phyloP scores from a whole-genome alignment of 208 protist species.

The Kentomonas sorsogonicus region DNA sequence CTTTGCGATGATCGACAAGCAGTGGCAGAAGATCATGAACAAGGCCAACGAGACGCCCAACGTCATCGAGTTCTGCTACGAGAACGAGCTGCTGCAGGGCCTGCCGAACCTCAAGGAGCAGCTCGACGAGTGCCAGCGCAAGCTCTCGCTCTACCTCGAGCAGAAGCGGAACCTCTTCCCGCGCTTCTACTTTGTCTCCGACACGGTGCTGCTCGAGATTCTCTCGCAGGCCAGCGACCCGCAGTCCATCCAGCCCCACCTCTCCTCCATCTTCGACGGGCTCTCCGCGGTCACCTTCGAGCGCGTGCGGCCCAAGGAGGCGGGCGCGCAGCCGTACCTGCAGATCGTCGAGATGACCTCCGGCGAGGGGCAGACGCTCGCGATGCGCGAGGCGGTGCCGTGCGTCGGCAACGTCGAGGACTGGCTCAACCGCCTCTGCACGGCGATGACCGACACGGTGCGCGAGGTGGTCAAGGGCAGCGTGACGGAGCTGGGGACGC shows the following conservation, averaged over 20 bases:
- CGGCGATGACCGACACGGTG: constrained; percentile 89
- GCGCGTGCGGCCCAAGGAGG: constrained; percentile 87
- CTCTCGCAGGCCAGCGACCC: constrained; percentile 94
- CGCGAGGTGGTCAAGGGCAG: constrained; percentile 86
- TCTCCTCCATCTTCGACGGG: constrained; percentile 93
- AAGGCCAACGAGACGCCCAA: constrained; percentile 94
- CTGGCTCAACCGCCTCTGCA: constrained; percentile 91
- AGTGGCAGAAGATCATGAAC: constrained; percentile 96
- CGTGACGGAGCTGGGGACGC: constrained; percentile 80
- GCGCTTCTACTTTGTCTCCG: constrained; percentile 99
- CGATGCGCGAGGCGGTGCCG: constrained; percentile 83
- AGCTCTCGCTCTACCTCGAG: constrained; percentile 97
- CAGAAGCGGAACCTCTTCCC: constrained; percentile 97
- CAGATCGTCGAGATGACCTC: constrained; percentile 91
- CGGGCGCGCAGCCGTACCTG: constrained; percentile 83
- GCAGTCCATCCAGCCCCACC: constrained; percentile 91
- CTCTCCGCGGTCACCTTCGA: constrained; percentile 89
- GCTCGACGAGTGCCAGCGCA: constrained; percentile 97
- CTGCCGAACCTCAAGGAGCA: constrained; percentile 94
- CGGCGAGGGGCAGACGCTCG: constrained; percentile 84
- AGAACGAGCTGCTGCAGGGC: constrained; percentile 93
- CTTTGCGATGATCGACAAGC: constrained; percentile 96
- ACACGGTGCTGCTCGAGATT: constrained; percentile 96
- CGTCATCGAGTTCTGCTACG: constrained; percentile 94
- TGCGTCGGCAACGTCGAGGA: constrained; percentile 93